Base-by-base conservation (phyloP, 805 yeast genomes). In the Ogataea parapolymorpha region DNA sequence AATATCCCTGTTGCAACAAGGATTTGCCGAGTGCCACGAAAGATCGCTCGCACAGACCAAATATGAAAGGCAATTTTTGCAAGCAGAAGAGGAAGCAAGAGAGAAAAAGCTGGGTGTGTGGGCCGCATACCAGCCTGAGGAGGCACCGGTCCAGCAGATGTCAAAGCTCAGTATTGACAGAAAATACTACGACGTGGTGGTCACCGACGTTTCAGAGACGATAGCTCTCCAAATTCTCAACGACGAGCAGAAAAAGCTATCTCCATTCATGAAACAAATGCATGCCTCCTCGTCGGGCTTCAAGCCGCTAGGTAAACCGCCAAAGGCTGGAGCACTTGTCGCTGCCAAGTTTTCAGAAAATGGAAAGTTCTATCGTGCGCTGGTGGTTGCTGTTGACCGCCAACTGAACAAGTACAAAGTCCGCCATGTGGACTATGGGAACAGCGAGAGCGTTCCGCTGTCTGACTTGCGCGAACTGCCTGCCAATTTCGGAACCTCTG, bases 11-110 rank as follows among this genome's bases (percentile, higher is more conserved):
- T 66, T 84, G 43, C 69, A 70, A 23, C 73, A 74, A 39, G 96
- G 95, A 3, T 71, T 75, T 40, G 85, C 77, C 17, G 70, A 75
- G 48, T 62, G 78, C 10, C 91, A 86, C 54, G 86, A 75, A 37
- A 72, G 75, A 37, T 82, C 91, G 1, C 76, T 84, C 6, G 59
- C 66, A 32, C 75, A 75, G 35, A 78, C 84, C 37, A 75, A 79
- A 28, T 75, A 67, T 50, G 77, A 69, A 33, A 54, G 70, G 24
- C 79, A 75, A 41, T 70, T 87, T 23, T 61, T 67, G 32, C 76
- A 70, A 17, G 86, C 89, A 9, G 84, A 85, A 61, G 77, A 71
- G 23, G 57, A 56, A 8, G 95, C 96, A 2, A 72, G 74, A 55
- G 53, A 53, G 1, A 63, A 60, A 24, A 73, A 71, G 51, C 59